Evolutionary conservation across 495 filamentous ascomycete species (phyloP), one percentile per base, ranked within the genome.

Genomic region (Podospora pseudoanserina): DNA sequence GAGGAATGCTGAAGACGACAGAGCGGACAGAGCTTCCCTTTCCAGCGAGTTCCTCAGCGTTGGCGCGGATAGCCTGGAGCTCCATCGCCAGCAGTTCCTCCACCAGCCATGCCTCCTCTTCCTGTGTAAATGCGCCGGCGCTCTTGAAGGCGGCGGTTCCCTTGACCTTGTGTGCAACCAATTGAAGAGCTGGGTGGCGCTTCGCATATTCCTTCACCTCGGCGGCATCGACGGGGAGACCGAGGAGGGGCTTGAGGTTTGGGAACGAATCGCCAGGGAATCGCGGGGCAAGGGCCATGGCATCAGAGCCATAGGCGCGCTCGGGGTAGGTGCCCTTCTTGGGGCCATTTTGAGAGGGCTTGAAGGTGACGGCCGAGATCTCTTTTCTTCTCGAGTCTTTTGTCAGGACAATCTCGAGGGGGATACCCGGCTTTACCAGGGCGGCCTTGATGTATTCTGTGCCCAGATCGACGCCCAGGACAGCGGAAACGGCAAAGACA

Each of bases 371-470:
- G 58, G 93, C 94, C 4, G 94, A 91, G 23, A 83, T 85, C 77
- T 99, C 96, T 82, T 99, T 99, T 72, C 95, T 90, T 78, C 96
- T 91, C 49, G 95, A 97, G 79, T 99, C 95, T 78, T 97, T 98
- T n/a, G 92, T 97, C 65, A 97, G 86, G 76, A 99, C 93, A 71
- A 99, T 98, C 75, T 98, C 96, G 78, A 98, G 92, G 13, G 96
- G 96, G 67, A 97, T 96, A 68, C 95, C 95, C 3, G 96, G 96
- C 78, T 99, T 99, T 68, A 99, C 94, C 32, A 98, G 87, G 2
- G 92, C 88, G 18, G 94, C 94, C 85, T 98, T 99, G 77, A 99
- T 89, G 80, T 97, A 97, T 80, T 96, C 93, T 59, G 96, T 97
- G 63, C 95, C 95, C 15, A 99, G 84, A 81, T 99, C 95, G 70